Conservation (phyloP, 2,329 filamentous ascomycete species). For the Aspergillus japonicus region DNA sequence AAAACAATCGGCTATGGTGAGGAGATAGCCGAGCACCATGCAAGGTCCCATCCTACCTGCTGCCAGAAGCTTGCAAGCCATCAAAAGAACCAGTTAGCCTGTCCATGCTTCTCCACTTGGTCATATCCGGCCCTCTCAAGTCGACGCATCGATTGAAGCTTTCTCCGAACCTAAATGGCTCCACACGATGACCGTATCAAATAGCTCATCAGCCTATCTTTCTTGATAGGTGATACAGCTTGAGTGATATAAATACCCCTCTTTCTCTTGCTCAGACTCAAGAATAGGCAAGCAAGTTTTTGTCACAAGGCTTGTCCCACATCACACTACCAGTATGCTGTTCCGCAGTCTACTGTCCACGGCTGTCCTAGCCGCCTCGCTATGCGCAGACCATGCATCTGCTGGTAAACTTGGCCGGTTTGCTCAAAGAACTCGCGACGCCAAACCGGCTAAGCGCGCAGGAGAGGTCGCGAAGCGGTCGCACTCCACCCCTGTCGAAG, state of each 20-base stretch:
- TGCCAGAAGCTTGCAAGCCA: neutral
- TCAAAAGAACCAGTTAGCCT: neutral
- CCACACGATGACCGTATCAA: neutral
- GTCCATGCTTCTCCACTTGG: neutral
- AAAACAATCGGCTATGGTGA: neutral
- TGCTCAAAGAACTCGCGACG: slow-evolving; percentile 24
- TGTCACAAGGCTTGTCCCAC: neutral
- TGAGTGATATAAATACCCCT: neutral
- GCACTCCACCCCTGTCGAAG: slow-evolving; percentile 15
- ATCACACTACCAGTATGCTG: slow-evolving; percentile 21
- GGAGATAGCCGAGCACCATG: neutral
- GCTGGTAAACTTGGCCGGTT: slow-evolving; percentile 29
- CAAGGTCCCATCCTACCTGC: slow-evolving; percentile 1
- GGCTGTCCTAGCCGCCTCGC: slow-evolving; percentile 22
- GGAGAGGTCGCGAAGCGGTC: slow-evolving; percentile 15
- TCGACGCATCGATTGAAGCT: neutral
- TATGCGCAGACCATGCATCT: slow-evolving; percentile 20
- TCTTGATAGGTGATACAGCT: neutral
- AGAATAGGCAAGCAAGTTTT: neutral
- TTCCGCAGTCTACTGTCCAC: slow-evolving; percentile 27
- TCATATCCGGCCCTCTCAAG: neutral
- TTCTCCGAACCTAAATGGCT: neutral
- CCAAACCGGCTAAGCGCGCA: slow-evolving; percentile 21
- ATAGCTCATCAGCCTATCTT: neutral
- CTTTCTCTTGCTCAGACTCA: neutral